These are phyloP conservation scores for Cystofilobasidium capitatum DNA, from an alignment of 768 basidiomycete genomes.

Conservation along the genomic window DNA sequence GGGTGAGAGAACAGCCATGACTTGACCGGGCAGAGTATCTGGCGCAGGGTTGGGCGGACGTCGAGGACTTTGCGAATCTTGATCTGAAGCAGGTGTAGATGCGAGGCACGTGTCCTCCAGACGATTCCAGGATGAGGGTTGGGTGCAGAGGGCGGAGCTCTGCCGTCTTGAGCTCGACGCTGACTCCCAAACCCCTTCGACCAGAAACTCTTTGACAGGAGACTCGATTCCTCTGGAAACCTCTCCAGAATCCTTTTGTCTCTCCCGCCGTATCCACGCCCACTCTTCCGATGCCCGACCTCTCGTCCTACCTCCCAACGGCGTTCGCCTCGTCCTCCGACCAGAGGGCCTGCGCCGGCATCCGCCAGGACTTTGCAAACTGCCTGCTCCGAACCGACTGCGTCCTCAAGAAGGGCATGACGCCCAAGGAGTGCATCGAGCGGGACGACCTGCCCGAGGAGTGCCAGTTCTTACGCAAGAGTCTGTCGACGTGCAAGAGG, in stretches of 20 bases:
- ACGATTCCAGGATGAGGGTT: background rate
- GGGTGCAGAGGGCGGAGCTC: background rate
- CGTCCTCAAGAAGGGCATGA: slow-evolving; percentile 61
- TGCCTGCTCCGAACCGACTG: slow-evolving; percentile 80
- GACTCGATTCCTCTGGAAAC: background rate
- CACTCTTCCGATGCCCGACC: background rate
- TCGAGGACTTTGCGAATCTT: too few species aligned
- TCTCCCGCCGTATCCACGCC: background rate
- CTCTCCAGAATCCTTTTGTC: too few species aligned
- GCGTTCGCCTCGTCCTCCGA: slow-evolving; percentile 16
- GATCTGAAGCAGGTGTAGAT: background rate
- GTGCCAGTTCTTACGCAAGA: slow-evolving; percentile 67
- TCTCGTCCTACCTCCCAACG: slow-evolving; percentile 7
- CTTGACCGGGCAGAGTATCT: too few species aligned
- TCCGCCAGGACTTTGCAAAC: slow-evolving; percentile 68
- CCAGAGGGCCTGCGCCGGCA: slow-evolving; percentile 22
- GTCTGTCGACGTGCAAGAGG: slow-evolving; percentile 82
- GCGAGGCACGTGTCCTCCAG: background rate
- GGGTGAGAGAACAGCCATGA: background rate
- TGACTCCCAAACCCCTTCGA: background rate
- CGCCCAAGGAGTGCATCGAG: slow-evolving; percentile 69
- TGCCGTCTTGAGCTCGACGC: background rate
- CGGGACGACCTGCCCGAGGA: slow-evolving; percentile 67
- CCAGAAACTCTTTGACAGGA: background rate
- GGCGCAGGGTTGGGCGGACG: too few species aligned